Conservation (phyloP, 768 basidiomycete genomes). For the Psilocybe cyanescens region DNA sequence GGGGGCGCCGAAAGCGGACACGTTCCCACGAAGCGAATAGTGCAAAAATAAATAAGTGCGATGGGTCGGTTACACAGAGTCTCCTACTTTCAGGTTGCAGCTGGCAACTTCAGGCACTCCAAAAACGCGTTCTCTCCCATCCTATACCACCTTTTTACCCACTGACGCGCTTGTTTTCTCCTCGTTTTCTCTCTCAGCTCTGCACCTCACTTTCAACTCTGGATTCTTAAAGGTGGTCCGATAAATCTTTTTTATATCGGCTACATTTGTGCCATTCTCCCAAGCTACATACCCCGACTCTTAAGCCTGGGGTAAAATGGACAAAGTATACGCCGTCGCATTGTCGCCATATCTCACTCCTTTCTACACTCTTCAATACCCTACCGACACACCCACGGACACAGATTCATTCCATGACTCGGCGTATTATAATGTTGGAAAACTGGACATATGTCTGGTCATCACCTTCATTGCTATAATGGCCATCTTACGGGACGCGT, state of each 20-base stretch:
- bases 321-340: slow-evolving; percentile 8
- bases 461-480: slow-evolving; percentile 84
- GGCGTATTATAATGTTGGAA: slow-evolving; percentile 73
- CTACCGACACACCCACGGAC: slow-evolving; percentile 51
- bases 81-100: slow-evolving; percentile 12
- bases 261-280: slow-evolving; percentile 5
- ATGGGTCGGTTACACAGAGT: background rate
- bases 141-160: background rate
- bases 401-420: slow-evolving; percentile 78
- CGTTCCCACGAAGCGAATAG: slow-evolving; percentile 28
- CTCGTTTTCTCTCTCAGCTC: slow-evolving; percentile 10
- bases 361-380: slow-evolving; percentile 79
- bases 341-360: slow-evolving; percentile 53
- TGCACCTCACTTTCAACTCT: slow-evolving; percentile 1
- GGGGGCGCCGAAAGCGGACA: slow-evolving; percentile 10
- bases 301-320: slow-evolving; percentile 16
- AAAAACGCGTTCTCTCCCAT: slow-evolving; percentile 1
- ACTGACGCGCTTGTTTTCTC: slow-evolving; percentile 1
- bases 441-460: slow-evolving; percentile 77
- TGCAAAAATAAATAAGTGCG: slow-evolving; percentile 6
- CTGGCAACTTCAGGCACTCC: slow-evolving; percentile 13
- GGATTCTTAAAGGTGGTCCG: slow-evolving; percentile 24
- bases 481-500: slow-evolving; percentile 82
- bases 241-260: slow-evolving; percentile 20
- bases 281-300: slow-evolving; percentile 2